Percentiles rank a stretch among this genome's conserved stretches.
These are phyloP conservation scores for Dictyophora rubrovolvata DNA, from an alignment of 768 basidiomycete species.

Conservation along the genomic window DNA sequence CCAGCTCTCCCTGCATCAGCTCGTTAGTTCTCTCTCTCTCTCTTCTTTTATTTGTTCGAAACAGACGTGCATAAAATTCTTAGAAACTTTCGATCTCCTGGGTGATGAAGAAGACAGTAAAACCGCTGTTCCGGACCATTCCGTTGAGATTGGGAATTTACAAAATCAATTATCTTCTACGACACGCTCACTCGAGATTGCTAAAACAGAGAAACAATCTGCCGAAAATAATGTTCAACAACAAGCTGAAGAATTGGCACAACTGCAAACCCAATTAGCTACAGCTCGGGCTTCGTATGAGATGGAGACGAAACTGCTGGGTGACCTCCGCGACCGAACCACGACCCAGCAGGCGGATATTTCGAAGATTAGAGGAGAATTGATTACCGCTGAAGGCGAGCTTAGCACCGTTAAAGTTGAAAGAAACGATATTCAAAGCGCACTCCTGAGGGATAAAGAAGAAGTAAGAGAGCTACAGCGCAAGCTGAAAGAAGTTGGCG, in stretches of 20 bases:
- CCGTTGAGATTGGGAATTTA: slow-evolving; percentile 79
- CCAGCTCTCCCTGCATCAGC: not conserved
- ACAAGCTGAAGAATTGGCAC: slow-evolving; percentile 65
- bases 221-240: slow-evolving; percentile 56
- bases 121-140: slow-evolving; percentile 54
- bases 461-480: slow-evolving; percentile 80
- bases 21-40: not conserved
- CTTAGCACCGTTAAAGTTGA: slow-evolving; percentile 80
- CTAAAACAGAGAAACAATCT: slow-evolving; percentile 53
- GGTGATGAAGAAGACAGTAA: slow-evolving; percentile 61
- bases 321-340: slow-evolving; percentile 59
- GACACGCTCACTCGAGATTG: slow-evolving; percentile 52
- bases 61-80: not conserved
- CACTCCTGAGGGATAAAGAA: slow-evolving; percentile 85
- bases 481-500: slow-evolving; percentile 70
- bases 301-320: slow-evolving; percentile 63
- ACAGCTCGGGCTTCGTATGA: slow-evolving; percentile 80
- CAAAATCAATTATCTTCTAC: slow-evolving; percentile 82
- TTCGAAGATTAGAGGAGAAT: slow-evolving; percentile 57
- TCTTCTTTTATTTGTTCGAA: slow-evolving; percentile 7
- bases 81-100: slow-evolving; percentile 43
- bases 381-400: slow-evolving; percentile 88
- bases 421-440: slow-evolving; percentile 84
- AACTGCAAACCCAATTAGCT: slow-evolving; percentile 74
- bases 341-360: slow-evolving; percentile 61